Base-by-base conservation (phyloP, 768 basidiomycete species). In the Trichaptum fuscoviolaceum region DNA sequence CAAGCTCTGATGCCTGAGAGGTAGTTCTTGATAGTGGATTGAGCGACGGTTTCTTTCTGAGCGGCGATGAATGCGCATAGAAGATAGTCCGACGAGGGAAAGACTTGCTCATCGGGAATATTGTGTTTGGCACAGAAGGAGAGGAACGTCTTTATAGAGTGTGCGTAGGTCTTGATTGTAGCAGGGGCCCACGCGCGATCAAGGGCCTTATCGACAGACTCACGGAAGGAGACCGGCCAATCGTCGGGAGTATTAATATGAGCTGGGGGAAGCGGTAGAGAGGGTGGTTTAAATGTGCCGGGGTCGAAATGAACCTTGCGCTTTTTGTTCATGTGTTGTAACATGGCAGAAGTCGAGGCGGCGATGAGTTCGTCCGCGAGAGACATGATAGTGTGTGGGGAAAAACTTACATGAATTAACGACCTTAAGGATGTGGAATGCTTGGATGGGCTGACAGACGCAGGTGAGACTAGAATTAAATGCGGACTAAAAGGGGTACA, bases 61-160 rank as follows among this genome's bases (percentile, higher is more conserved):
- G 72, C 70, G 0, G 76, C 70, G 0, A 73, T 72, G 59, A 76
- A 81, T 1, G 70, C 67, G 15, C 76, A 76, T 0, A 81, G 67
- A 0, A 76, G 68, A 12, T 69, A 64, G 61, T 77, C 72, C 7
- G 66, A 42, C 0, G 76, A 70, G 0, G 76, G 76, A 0, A 77
- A 70, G 9, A 62, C 35, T 1, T 65, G 36, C 0, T 42, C 10
- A 0, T 24, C 0, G 0, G 73, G 71, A 20, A 78, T 66, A 0
- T 58, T 4, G 25, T 76, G 68, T 0, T 1, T 1, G 3, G 74
- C 59, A 59, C 75, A 77, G 63, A 73, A 77, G 0, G 57, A 8
- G 1, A 63, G 36, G 34, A 70, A 75, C 0, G 59, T 60, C 18
- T 63, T 7, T 1, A 73, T 4, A 0, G 59, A 6, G 0, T 0